phyloP scores from a whole-genome alignment of 2,329 filamentous ascomycete species.

The Clonostachys chloroleuca region DNA sequence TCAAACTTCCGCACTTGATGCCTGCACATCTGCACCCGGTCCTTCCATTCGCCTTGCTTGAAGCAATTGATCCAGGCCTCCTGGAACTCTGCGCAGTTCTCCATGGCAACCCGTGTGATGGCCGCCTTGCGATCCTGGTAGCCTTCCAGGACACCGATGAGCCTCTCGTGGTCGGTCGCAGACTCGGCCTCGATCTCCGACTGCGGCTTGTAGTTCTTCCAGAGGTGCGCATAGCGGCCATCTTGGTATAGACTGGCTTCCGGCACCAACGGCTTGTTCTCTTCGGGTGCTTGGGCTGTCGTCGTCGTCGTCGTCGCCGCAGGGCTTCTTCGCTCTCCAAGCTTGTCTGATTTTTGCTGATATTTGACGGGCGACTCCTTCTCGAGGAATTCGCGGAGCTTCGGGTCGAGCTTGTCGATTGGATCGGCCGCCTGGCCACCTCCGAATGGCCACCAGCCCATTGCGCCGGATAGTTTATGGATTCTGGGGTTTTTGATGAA shows the following conservation, averaged over 20 bases:
- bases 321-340: background rate
- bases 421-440: conserved; percentile 47
- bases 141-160: conserved; percentile 73
- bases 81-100: conserved; percentile 91
- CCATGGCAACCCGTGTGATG: conserved; percentile 77
- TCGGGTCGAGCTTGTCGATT: conserved; percentile 73
- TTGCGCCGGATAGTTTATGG: conserved; percentile 13
- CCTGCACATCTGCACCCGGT: conserved; percentile 75
- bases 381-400: conserved; percentile 78
- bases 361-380: conserved; percentile 77
- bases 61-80: conserved; percentile 81
- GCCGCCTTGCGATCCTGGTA: conserved; percentile 78
- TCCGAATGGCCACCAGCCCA: conserved; percentile 56
- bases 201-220: conserved; percentile 84
- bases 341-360: conserved; percentile 17
- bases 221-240: conserved; percentile 75
- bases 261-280: conserved; percentile 28
- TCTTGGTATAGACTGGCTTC: conserved; percentile 50
- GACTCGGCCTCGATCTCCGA: conserved; percentile 62
- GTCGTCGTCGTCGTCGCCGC: background rate
- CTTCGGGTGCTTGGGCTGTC: background rate
- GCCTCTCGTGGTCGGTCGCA: conserved; percentile 74
- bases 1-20: conserved; percentile 75
- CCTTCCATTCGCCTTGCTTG: conserved; percentile 61
- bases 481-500: too few relatives aligned